Percentiles rank a stretch among this genome's conserved stretches.
Evolutionary conservation across 495 filamentous ascomycete genomes (phyloP).

Genomic region (Poronia punctata): DNA sequence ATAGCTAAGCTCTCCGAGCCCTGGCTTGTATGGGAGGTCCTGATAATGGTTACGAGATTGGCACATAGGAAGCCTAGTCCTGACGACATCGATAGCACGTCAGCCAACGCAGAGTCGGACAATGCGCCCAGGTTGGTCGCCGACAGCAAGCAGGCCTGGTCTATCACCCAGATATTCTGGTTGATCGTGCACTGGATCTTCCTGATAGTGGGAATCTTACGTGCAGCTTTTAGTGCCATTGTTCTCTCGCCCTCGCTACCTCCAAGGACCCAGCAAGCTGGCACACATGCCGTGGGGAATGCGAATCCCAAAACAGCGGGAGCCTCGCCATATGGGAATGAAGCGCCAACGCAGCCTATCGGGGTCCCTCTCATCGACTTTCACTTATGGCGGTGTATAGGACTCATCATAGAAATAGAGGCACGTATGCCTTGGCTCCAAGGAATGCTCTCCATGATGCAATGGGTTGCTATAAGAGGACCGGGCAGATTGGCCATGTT

Average conservation of each 20-base stretch:
- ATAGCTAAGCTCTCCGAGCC: conserved; percentile 73
- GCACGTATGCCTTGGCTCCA: conserved; percentile 80
- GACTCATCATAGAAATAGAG: conserved; percentile 61
- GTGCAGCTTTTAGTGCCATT: conserved; percentile 48
- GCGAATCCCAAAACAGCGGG: conserved; percentile 9
- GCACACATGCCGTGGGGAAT: conserved; percentile 6
- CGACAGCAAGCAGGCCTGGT: conserved; percentile 30
- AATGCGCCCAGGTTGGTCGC: not conserved
- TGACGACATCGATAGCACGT: conserved; percentile 12
- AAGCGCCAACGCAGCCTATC: conserved; percentile 21
- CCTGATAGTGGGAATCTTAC: conserved; percentile 55
- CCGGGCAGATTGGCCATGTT: conserved; percentile 67
- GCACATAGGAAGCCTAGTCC: conserved; percentile 12
- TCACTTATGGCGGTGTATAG: conserved; percentile 62
- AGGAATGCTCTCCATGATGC: conserved; percentile 62
- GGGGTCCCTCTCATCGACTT: conserved; percentile 70
- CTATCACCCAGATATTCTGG: conserved; percentile 53
- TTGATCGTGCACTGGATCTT: conserved; percentile 61
- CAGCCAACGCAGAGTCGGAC: conserved; percentile 13
- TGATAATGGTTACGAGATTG: conserved; percentile 48
- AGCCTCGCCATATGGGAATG: conserved; percentile 6
- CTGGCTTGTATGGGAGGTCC: conserved; percentile 75
- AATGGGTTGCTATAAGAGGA: conserved; percentile 62
- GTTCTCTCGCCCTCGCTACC: conserved; percentile 48
- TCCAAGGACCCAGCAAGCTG: conserved; percentile 16